phyloP scores from a whole-genome alignment of 148 eudicot species.

The Fagopyrum homotropicum region DNA sequence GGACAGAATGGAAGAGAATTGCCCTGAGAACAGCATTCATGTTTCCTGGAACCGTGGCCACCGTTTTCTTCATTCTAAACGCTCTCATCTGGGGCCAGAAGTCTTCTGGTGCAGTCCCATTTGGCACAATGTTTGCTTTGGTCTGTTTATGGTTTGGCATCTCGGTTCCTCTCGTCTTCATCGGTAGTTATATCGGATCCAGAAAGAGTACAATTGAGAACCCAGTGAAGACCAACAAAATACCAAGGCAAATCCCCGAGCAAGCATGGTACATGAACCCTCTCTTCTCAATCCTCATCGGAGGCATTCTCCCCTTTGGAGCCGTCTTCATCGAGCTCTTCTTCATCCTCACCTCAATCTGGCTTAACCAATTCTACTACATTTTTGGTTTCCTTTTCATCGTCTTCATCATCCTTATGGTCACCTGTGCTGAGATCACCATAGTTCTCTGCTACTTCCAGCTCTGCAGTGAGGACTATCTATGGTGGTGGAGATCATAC shows the following conservation, averaged over 20 bases:
- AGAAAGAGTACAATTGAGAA: constrained; percentile 32
- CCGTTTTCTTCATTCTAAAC: constrained; percentile 35
- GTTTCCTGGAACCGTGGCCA: constrained; percentile 38
- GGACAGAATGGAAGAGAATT: constrained; percentile 43
- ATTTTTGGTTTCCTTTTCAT: constrained; percentile 43
- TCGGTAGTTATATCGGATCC: constrained; percentile 39
- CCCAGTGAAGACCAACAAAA: constrained; percentile 44
- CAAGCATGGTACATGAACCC: constrained; percentile 53
- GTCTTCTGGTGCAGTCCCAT: constrained; percentile 44
- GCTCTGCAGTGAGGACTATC: constrained; percentile 44
- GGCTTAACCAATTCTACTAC: constrained; percentile 45
- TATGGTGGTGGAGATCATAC: constrained; percentile 52
- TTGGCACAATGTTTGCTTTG: constrained; percentile 42
- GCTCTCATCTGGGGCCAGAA: constrained; percentile 45
- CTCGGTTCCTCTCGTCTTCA: constrained; percentile 41
- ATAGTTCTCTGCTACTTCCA: constrained; percentile 45
- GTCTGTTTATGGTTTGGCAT: constrained; percentile 42
- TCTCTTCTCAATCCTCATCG: constrained; percentile 41
- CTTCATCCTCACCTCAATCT: constrained; percentile 43
- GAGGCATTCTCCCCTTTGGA: constrained; percentile 47
- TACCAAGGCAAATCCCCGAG: constrained; percentile 44
- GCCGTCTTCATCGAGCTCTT: constrained; percentile 45
- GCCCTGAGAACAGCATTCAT: constrained; percentile 35
- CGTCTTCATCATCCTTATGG: constrained; percentile 36
- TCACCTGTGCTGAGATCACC: constrained; percentile 44